Evolutionary conservation across 345 rosid species (phyloP).

Genomic region (Moricandia arvensis): DNA sequence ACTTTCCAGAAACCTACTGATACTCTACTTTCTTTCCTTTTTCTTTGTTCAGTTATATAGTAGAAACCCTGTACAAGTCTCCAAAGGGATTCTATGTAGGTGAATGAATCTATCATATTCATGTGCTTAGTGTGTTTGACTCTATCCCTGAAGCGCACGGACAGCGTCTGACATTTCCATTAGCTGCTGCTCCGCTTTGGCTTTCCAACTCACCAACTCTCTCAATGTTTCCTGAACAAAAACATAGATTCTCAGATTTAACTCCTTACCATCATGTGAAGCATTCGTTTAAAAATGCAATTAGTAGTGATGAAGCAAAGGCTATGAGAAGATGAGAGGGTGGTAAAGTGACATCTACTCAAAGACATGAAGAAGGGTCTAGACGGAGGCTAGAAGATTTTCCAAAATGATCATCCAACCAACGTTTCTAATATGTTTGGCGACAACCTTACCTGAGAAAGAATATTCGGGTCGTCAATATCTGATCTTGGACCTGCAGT

Average conservation of each 20-base stretch:
- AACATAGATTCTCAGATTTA: not conserved
- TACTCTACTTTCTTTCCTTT: not conserved
- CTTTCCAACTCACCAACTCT: slow-evolving; percentile 77
- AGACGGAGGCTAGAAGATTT: too few species aligned
- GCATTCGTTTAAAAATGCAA: too few species aligned
- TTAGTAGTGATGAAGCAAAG: not conserved
- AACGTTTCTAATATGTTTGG: slow-evolving; percentile 8
- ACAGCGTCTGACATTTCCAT: slow-evolving; percentile 55
- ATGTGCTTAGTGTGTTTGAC: slow-evolving; percentile 25
- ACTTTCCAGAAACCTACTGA: slow-evolving; percentile 13
- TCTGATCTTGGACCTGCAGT: slow-evolving; percentile 55
- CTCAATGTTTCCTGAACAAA: slow-evolving; percentile 60
- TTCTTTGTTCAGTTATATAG: not conserved
- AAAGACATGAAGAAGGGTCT: not conserved
- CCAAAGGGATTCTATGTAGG: slow-evolving; percentile 33
- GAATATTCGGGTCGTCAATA: slow-evolving; percentile 43
- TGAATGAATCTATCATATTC: slow-evolving; percentile 16
- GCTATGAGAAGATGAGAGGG: not conserved
- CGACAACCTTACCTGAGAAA: slow-evolving; percentile 54
- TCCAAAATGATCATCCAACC: not conserved
- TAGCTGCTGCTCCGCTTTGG: slow-evolving; percentile 73
- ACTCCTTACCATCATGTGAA: too few species aligned
- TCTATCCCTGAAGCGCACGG: slow-evolving; percentile 49
- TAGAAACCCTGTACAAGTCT: slow-evolving; percentile 38
- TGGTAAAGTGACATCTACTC: not conserved